Base-by-base conservation (phyloP, 495 filamentous ascomycete genomes). In the Xylaria palmicola region DNA sequence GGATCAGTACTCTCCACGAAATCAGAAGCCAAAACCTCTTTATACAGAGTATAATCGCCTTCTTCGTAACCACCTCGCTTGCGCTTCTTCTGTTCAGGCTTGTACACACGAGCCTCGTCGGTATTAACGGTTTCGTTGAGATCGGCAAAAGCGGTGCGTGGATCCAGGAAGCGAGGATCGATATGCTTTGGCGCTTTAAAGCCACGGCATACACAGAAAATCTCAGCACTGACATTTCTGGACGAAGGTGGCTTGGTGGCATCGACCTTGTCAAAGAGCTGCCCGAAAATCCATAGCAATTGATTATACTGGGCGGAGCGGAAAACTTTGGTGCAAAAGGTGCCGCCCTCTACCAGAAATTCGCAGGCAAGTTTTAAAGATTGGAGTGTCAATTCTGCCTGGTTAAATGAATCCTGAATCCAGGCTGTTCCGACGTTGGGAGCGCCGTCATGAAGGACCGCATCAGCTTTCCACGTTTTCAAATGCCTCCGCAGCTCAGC, bases 31-130 rank as follows among this genome's bases (percentile, higher is more conserved):
- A 90, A 77, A 1, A 88, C 85, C 64, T 97, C 91, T 70, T 95
- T 95, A 78, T 88, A 93, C 68, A 97, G 92, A 5, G 86, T 93
- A 68, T 89, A 96, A 63, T 99, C 90, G 30, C 93, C 94, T 72
- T 98, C 94, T 68, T 97, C 92, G 64, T 99, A 99, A 79, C 94
- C 94, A 50, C 94, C 92, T 76, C 94, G 82, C 85, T 94, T 98
- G 27, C 94, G 81, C 83, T 96, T 98, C 83, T 97, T 98, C 65
- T 89, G 79, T 72, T 98, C 94, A 0, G 94, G 94, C 65, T 98
- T 95, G 79, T 95, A 99, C 2, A 99, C 94, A 70, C 93, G 94
- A 27, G 93, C 94, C 73, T 99, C 95, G 67, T 97, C 92, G 72
- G 98, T 98, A 9, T 93, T 93, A 5, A 92, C 88, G 13, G 90